Evolutionary conservation across 2,329 filamentous ascomycete genomes (phyloP), one percentile per base, ranked within the genome.

Genomic region (Nemania sp.): DNA sequence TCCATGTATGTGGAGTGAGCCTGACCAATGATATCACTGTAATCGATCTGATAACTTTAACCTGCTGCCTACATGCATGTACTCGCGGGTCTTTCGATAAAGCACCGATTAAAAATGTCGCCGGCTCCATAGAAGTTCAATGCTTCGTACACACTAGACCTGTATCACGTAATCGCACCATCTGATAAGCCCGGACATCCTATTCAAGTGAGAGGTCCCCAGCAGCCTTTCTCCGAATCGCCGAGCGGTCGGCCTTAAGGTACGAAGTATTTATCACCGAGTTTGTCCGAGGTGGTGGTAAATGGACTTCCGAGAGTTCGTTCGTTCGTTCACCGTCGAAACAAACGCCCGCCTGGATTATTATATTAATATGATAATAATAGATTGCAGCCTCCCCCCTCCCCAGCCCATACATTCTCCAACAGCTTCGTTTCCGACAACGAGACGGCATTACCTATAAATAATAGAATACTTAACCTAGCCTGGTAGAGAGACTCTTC

Each of bases 41-140:
- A 37, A 4, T 43, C 17, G 49, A 67, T 65, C 65, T 67, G 65
- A 65, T 67, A 67, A 65, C 54, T 55, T 40, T 51, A 42, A 34
- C 20, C 10, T 37, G 45, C 21, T 17, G 32, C 42, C n/a, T n/a
- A n/a, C n/a, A n/a, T n/a, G n/a, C n/a, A n/a, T n/a, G n/a, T 11
- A 29, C 7, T 7, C 17, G 46, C 39, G 50, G 42, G 15, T 42
- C 21, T 34, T n/a, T n/a, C 2, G 13, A 18, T 13, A 18, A 52
- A 45, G n/a, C n/a, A n/a, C n/a, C n/a, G n/a, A n/a, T n/a, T n/a
- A n/a, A n/a, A 45, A 13, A 21, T 20, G 42, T 15, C 42, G 32
- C 42, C 29, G n/a, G n/a, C 6, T 29, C 25, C 49, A 6, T 13
- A 29, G 25, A 29, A 29, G 15, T 25, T 25, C 35, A 47, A 25